Base-by-base conservation (phyloP, 1,284 basidiomycete species). In the Tremellales sp. region DNA sequence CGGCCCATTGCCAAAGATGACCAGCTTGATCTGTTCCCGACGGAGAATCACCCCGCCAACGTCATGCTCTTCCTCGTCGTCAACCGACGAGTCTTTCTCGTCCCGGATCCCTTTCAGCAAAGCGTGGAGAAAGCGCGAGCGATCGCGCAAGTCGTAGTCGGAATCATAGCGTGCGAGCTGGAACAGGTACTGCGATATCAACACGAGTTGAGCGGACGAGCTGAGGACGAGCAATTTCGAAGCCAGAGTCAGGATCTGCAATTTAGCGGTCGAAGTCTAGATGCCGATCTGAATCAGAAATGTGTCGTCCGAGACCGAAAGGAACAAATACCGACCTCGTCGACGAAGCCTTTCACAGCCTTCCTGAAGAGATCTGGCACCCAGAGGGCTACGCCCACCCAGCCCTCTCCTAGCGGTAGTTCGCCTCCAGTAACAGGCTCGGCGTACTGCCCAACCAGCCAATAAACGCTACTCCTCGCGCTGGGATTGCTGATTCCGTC, bases 361-460 rank as follows among this genome's bases (percentile, higher is more conserved):
- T 84, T 84, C 16, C 91, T 76, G 8, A 94, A 73, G 3, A 92
- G 81, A 62, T 97, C 92, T 0, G 91, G 87, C 0, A 85, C 88
- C 86, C 87, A 92, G 18, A 73, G 66, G 5, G 75, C 77, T 14
- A 83, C 60, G 5, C 80, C 80, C 39, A 72, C 63, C 64, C 70
- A 69, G 19, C 67, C 67, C 1, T 63, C 53, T 1, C 69, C 65
- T 19, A 50, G 26, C n/a, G n/a, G n/a, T n/a, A 39, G 18, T 3
- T 46, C 42, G 2, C 45, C 41, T 16, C 50, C 42, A 0, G 50
- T 42, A 16, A 61, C 59, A 24, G 47, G 45, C 5, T 60, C 75
- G 3, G 85, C 79, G 65, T 87, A 89, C 67, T 93, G 88, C 0
- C 92, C 92, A 0, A 90, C 88, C 0, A 95, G 79, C 89, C 90